phyloP scores from a whole-genome alignment of 2,329 filamentous ascomycete genomes.

The Sphaerostilbella broomeana region DNA sequence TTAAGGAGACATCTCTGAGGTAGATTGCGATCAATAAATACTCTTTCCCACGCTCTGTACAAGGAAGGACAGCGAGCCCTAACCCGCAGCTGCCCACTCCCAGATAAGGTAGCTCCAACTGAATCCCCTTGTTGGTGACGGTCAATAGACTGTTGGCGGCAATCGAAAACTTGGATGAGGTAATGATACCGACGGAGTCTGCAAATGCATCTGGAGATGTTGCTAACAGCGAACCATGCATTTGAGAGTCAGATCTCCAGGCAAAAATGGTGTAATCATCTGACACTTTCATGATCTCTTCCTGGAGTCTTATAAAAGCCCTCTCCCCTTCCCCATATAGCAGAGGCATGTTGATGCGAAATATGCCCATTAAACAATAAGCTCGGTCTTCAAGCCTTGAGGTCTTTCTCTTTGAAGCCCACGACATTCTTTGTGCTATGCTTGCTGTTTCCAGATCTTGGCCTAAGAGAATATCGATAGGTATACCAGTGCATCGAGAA shows the following conservation, averaged over 20 bases:
- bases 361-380: constrained; percentile 8
- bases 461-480: constrained; percentile 2
- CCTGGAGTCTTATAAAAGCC: no score
- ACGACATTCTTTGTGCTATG: constrained; percentile 2
- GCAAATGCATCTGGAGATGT: constrained; percentile 3
- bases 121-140: constrained; percentile 2
- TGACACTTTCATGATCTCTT: constrained; percentile 6
- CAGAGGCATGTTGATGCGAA: constrained; percentile 6
- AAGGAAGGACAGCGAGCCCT: constrained; percentile 3
- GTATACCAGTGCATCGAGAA: constrained; percentile 1
- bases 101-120: background rate
- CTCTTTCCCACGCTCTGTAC: background rate
- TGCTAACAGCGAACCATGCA: background rate
- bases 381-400: constrained; percentile 4
- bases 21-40: constrained; percentile 6
- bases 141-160: background rate
- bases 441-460: background rate
- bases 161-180: background rate
- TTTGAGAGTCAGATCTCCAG: background rate
- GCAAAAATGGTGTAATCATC: constrained; percentile 6
- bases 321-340: constrained; percentile 5
- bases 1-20: background rate
- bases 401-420: constrained; percentile 1
- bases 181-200: background rate
- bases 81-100: background rate